A percentile compares a stretch with the other conserved stretches of the same genome.
phyloP scores from a whole-genome alignment of 345 rosid species.

The Linum usitatissimum region DNA sequence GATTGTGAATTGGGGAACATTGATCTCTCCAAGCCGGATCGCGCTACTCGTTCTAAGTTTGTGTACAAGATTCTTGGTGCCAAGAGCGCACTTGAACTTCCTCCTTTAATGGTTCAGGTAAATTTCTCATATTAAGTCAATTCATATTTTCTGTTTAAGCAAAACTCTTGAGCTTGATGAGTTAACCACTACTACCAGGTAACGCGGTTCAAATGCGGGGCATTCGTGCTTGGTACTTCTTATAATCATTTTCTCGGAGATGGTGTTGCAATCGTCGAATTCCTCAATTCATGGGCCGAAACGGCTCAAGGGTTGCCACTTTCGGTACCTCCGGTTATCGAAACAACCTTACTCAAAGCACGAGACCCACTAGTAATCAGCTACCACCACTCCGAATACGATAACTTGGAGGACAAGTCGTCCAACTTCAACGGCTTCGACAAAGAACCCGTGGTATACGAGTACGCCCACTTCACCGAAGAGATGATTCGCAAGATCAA shows the following conservation, averaged over 20 bases:
- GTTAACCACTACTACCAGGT: too few species aligned
- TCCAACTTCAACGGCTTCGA: background rate
- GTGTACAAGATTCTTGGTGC: constrained; percentile 54
- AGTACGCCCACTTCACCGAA: background rate
- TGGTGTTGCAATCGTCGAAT: background rate
- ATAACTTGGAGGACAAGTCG: background rate
- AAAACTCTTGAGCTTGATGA: too few species aligned
- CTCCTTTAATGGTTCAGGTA: background rate
- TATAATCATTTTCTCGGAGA: too few species aligned
- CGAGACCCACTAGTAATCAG: background rate
- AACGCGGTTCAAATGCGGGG: too few species aligned
- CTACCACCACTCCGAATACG: background rate
- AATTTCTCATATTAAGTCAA: too few species aligned
- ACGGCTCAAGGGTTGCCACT: background rate
- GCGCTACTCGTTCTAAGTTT: constrained; percentile 59
- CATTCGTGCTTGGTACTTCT: too few species aligned
- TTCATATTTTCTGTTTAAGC: too few species aligned
- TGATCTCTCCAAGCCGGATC: constrained; percentile 72
- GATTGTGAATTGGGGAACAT: constrained; percentile 56
- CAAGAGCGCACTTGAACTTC: background rate
- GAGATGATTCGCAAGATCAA: background rate
- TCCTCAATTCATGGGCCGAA: background rate
- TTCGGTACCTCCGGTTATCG: background rate
- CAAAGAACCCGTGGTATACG: background rate
- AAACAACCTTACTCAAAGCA: background rate